These are phyloP conservation scores for Tulasnella sp. DNA, from an alignment of 768 basidiomycete genomes.

Conservation along the genomic window DNA sequence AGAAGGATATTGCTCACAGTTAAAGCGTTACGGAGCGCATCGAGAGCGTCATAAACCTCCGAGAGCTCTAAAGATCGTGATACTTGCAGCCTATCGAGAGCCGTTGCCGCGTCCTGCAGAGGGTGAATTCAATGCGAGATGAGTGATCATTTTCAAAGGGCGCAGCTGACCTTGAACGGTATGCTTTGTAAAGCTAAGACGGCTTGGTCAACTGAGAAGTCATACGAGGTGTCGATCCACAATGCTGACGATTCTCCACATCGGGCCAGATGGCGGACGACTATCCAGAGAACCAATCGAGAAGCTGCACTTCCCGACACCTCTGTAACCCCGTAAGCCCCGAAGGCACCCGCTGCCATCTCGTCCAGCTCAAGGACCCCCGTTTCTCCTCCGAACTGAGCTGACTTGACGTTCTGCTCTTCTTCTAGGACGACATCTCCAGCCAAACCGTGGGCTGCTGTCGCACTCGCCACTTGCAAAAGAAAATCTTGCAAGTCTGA, in stretches of 20 bases:
- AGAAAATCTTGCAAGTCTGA: neutral
- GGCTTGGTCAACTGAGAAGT: conserved; percentile 33
- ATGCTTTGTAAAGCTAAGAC: conserved; percentile 4
- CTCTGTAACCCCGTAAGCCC: conserved; percentile 23
- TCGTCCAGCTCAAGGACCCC: conserved; percentile 28
- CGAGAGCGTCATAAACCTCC: conserved; percentile 24
- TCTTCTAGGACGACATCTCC: conserved; percentile 2
- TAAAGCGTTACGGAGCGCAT: neutral
- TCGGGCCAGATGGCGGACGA: conserved; percentile 30
- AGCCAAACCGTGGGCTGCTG: neutral
- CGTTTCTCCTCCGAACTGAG: conserved; percentile 30
- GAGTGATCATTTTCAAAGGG: neutral
- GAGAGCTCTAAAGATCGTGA: conserved; percentile 15
- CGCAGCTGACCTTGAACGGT: neutral
- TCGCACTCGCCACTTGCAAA: neutral
- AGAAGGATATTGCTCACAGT: conserved; percentile 7
- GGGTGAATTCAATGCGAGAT: neutral
- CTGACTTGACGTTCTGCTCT: neutral
- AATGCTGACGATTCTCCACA: conserved; percentile 19
- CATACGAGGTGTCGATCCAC: conserved; percentile 31
- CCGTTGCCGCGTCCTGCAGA: neutral
- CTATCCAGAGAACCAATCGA: conserved; percentile 12
- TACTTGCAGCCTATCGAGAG: conserved; percentile 28
- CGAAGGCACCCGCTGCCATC: conserved; percentile 4
- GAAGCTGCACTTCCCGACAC: conserved; percentile 20